These are phyloP conservation scores for Malassezia dermatis DNA, from an alignment of 1,284 basidiomycete species.

Conservation along the genomic window DNA sequence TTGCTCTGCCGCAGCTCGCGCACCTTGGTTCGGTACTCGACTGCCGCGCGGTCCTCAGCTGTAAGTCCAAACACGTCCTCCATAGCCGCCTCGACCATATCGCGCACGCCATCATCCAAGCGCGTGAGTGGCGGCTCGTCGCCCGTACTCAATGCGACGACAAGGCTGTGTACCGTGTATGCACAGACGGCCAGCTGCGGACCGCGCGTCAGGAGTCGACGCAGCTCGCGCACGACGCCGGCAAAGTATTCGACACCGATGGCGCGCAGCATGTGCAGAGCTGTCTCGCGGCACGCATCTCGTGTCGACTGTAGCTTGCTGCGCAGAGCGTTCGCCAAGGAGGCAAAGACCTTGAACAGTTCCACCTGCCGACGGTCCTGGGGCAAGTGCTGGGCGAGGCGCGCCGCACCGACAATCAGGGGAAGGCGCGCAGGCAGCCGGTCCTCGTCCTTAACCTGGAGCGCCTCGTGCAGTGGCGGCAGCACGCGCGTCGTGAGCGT, in stretches of 20 bases:
- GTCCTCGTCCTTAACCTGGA: slow-evolving; percentile 62
- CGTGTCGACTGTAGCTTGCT: slow-evolving; percentile 89
- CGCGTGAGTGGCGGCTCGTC: slow-evolving; percentile 51
- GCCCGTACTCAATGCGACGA: slow-evolving; percentile 62
- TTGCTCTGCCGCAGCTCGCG: slow-evolving; percentile 43
- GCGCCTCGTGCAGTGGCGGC: slow-evolving; percentile 40
- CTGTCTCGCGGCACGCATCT: slow-evolving; percentile 72
- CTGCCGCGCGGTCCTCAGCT: slow-evolving; percentile 74
- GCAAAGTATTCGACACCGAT: slow-evolving; percentile 68
- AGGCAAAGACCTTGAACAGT: slow-evolving; percentile 67
- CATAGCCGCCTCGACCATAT: slow-evolving; percentile 68
- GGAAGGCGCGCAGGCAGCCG: slow-evolving; percentile 63
- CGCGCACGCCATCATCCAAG: slow-evolving; percentile 61
- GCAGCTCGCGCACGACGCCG: slow-evolving; percentile 66
- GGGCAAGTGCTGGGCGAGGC: slow-evolving; percentile 73
- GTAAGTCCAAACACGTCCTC: slow-evolving; percentile 93
- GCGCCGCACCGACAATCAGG: slow-evolving; percentile 74
- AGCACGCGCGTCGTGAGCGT: slow-evolving; percentile 22
- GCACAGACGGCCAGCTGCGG: slow-evolving; percentile 90
- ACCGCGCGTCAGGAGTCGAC: slow-evolving; percentile 71
- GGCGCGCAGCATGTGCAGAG: slow-evolving; percentile 68
- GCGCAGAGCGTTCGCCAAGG: slow-evolving; percentile 74
- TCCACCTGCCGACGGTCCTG: slow-evolving; percentile 54
- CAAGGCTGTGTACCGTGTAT: slow-evolving; percentile 68
- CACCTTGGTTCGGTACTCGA: slow-evolving; percentile 79